Base-by-base conservation (phyloP, 1,284 basidiomycete genomes). In the Apiotrichum sp. region DNA sequence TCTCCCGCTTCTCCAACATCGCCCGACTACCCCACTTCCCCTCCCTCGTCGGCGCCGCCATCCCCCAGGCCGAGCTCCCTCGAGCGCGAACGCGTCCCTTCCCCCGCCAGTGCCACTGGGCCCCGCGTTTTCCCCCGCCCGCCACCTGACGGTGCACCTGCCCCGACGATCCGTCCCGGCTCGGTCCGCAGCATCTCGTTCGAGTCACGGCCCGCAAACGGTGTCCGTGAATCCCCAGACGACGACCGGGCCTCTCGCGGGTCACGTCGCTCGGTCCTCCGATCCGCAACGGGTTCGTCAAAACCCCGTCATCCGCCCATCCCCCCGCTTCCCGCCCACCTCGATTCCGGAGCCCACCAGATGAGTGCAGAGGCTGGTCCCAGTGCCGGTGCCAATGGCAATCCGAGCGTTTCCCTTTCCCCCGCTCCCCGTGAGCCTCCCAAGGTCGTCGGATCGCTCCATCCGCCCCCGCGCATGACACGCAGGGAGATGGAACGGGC, bases 151-250 rank as follows among this genome's bases (percentile, higher is more conserved):
- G 47, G 47, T 6, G 41, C 43, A 14, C 46, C 34, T 6, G 14
- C 49, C 2, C 56, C 59, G 7, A 31, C 48, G 3, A 61, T 61
- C 39, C 51, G 56, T 4, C 56, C 59, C 14, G 59, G 59, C 48
- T 61, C 59, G 0, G 54, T 61, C 9, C 54, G 52, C 33, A 53
- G 51, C 42, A 47, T 58, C n/a, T 54, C 45, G 3, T 45, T 56
- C 10, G 52, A 53, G 13, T 47, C 43, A 5, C n/a, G n/a, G n/a
- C 8, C 39, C 22, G 11, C 3, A n/a, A 50, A 47, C n/a, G 47
- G 47, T n/a, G n/a, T n/a, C n/a, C n/a, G n/a, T 29, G 44, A 52
- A 29, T 50, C 49, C 1, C 50, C 50, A 43, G 59, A 57, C 47
- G 59, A 57, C 34, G 55, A 57, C 55, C 39, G 43, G 5, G 54